Conservation (phyloP, 352 stramenopile species). For the Globisporangium nagaii region DNA sequence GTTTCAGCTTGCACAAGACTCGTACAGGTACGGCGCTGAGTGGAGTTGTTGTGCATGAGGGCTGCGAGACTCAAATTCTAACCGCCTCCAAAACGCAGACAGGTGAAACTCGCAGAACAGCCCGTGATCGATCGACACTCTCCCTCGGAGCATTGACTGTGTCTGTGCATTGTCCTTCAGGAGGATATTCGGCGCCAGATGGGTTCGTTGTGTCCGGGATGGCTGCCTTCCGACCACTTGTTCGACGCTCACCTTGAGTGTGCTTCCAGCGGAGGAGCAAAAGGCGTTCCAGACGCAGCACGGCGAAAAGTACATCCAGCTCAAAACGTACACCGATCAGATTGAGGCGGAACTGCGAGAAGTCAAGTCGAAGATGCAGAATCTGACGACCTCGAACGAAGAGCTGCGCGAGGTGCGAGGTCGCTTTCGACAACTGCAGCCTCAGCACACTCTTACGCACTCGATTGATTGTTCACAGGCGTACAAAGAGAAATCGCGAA, state of each 20-base stretch:
- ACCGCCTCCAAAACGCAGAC: slow-evolving; percentile 24
- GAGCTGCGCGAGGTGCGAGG: slow-evolving; percentile 61
- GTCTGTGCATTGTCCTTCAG: slow-evolving; percentile 17
- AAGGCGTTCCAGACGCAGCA: slow-evolving; percentile 76
- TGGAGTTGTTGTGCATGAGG: too few relatives aligned
- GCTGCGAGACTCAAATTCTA: too few relatives aligned
- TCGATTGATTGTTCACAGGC: slow-evolving; percentile 24
- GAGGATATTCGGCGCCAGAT: slow-evolving; percentile 72
- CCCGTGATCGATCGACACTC: not conserved
- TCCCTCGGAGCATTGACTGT: not conserved
- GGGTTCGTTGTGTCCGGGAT: slow-evolving; percentile 23
- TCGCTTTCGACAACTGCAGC: not conserved
- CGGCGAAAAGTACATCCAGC: slow-evolving; percentile 81
- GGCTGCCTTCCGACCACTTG: not conserved
- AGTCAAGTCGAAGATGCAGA: slow-evolving; percentile 77
- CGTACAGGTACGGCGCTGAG: slow-evolving; percentile 71
- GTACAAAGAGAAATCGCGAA: slow-evolving; percentile 84
- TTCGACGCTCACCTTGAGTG: too few relatives aligned
- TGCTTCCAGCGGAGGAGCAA: slow-evolving; percentile 60
- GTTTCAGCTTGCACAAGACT: slow-evolving; percentile 84
- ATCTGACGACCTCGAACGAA: slow-evolving; percentile 64
- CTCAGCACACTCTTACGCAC: not conserved
- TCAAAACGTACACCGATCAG: slow-evolving; percentile 85
- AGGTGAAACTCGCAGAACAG: slow-evolving; percentile 22
- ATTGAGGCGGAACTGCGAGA: slow-evolving; percentile 77